Percentiles rank a stretch among this genome's conserved stretches.
These are phyloP conservation scores for Candida suzukii DNA, from an alignment of 805 yeast species.

Conservation along the genomic window DNA sequence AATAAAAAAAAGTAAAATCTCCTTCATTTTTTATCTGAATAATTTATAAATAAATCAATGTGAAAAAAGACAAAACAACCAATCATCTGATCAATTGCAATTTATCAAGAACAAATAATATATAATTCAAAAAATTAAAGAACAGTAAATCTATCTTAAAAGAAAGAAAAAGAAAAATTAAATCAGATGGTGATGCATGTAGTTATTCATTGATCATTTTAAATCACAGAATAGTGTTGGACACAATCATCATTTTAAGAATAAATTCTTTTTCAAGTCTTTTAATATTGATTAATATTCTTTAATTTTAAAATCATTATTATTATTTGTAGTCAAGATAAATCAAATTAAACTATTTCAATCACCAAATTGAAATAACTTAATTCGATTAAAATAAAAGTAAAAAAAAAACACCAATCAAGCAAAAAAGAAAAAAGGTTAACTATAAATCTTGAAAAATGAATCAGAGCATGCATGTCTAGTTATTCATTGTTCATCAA, in stretches of 20 bases:
- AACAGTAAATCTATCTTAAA: background rate
- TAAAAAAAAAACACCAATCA: background rate
- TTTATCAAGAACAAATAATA: background rate
- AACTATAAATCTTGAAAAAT: background rate
- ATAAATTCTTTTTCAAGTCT: background rate
- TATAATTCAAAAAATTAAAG: background rate
- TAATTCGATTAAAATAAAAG: too few species aligned
- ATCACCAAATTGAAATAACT: too few species aligned
- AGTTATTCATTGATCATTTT: constrained; percentile 69
- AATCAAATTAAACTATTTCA: too few species aligned
- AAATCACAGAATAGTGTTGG: constrained; percentile 25
- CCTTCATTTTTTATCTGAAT: background rate
- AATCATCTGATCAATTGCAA: background rate
- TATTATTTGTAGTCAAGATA: too few species aligned
- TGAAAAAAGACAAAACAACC: too few species aligned
- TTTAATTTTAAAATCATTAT: too few species aligned
- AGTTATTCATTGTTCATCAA: background rate
- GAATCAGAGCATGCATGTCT: constrained; percentile 1
- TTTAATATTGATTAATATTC: too few species aligned
- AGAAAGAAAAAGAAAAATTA: background rate
- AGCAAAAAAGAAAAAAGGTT: background rate
- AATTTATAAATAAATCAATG: background rate
- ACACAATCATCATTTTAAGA: constrained; percentile 28
- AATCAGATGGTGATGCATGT: constrained; percentile 99
- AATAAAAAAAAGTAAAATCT: background rate